Evolutionary conservation across 2,329 filamentous ascomycete species (phyloP), one percentile per base, ranked within the genome.

Genomic region (Verticillium isaacii): DNA sequence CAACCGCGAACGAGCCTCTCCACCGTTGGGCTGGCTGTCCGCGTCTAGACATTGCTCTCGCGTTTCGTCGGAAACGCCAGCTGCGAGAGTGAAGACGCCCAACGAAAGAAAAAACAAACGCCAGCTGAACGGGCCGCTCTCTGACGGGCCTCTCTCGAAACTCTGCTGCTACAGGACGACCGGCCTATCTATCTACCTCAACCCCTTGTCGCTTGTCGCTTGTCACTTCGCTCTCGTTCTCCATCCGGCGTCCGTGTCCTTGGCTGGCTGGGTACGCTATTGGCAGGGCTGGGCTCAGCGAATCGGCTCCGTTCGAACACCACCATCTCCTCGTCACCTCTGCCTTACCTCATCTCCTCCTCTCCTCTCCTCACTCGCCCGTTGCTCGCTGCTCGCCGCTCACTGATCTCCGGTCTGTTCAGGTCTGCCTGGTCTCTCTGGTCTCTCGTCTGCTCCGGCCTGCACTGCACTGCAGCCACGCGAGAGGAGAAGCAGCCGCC

Each of bases 281-380:
- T 50, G 45, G 45, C 45, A 50, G 45, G 45, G 45, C 45, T 50
- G 45, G 45, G 45, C 45, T 50, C 45, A 50, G 19, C 45, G 61
- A 64, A 57, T 59, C 59, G 54, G 63, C 63, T 56, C 61, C 63
- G 63, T 58, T 57, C 61, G 59, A 63, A 57, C 54, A 37, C 39
- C 62, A 56, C 58, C 56, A 61, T 55, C 60, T 63, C 54, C 52
- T 50, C 54, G 45, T 23, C 19, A 25, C 45, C 45, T 50, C 4
- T 14, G 55, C 57, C 58, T 54, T 32, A 45, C 32, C 25, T 25
- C 58, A 57, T 61, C 54, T 23, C 29, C 36, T 23, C 39, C 32
- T 39, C 52, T 32, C 62, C 57, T 57, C 52, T 34, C 36, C 62
- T 56, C 57, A 62, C 41, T 23, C n/a, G 45, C 45, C 19, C 19